Evolutionary conservation across 441 rosid species (phyloP).

Genomic region (Jatropha multifida): DNA sequence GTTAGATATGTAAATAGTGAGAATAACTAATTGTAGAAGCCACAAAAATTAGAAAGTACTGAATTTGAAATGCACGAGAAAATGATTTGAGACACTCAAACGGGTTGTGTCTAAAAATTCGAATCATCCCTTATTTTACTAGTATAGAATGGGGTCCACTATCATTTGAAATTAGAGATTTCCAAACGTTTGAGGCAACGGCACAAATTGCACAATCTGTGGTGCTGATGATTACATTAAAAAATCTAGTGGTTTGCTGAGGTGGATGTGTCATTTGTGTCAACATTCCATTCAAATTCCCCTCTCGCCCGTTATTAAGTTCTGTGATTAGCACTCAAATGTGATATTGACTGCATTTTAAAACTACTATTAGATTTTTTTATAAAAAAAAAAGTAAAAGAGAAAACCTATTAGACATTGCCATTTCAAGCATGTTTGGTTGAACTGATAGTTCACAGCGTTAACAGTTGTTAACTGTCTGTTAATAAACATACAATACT

Average conservation of each 20-base stretch:
- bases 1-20: too few species aligned
- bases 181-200: constrained; percentile 1
- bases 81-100: background rate
- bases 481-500: too few species aligned
- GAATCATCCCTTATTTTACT: background rate
- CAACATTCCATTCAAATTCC: background rate
- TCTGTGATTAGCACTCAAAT: background rate
- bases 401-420: too few species aligned
- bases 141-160: background rate
- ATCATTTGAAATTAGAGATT: constrained; percentile 1
- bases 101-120: background rate
- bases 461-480: too few species aligned
- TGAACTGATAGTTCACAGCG: too few species aligned
- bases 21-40: too few species aligned
- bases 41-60: background rate
- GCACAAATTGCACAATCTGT: background rate
- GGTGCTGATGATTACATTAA: background rate
- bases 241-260: background rate
- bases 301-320: background rate
- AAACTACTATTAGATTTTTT: background rate
- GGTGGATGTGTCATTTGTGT: background rate
- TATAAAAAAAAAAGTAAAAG: too few species aligned
- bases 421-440: too few species aligned
- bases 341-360: background rate
- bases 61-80: background rate